phyloP scores from a whole-genome alignment of 1,139 yeast genomes.

The Suhomyces kunorum region DNA sequence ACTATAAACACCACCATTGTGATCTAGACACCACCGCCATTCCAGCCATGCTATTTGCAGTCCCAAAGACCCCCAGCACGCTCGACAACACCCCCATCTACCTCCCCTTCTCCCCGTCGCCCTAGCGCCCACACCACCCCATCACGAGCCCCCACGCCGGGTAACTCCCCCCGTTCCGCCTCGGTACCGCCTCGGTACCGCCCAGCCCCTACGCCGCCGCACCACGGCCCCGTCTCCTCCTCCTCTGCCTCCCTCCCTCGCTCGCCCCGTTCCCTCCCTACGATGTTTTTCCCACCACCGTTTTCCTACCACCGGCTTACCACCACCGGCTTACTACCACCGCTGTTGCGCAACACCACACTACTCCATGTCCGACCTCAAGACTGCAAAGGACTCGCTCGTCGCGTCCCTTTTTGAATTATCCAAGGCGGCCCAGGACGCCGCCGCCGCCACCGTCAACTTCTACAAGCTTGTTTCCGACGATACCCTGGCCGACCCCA shows the following conservation, averaged over 20 bases:
- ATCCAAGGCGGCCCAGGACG: slow-evolving; percentile 78
- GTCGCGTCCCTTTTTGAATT: slow-evolving; percentile 78
- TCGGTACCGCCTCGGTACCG: not conserved
- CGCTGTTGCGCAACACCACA: slow-evolving; percentile 10
- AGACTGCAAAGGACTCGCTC: slow-evolving; percentile 51
- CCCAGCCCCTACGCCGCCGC: slow-evolving; percentile 9
- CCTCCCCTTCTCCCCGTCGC: not conserved
- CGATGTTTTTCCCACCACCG: not conserved
- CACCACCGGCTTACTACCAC: slow-evolving; percentile 12
- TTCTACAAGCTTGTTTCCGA: slow-evolving; percentile 59
- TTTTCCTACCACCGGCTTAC: slow-evolving; percentile 6
- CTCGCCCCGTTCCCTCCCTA: not conserved
- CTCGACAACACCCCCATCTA: not conserved
- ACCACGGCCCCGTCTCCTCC: slow-evolving; percentile 1
- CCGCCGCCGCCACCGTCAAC: slow-evolving; percentile 74
- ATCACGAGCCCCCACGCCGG: slow-evolving; percentile 8
- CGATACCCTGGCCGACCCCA: slow-evolving; percentile 27
- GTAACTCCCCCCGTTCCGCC: slow-evolving; percentile 10
- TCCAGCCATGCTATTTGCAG: too few relatives aligned
- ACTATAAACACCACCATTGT: not conserved
- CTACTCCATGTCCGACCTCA: slow-evolving; percentile 35
- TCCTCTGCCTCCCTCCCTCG: not conserved
- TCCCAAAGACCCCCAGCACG: too few relatives aligned
- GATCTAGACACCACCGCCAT: not conserved
- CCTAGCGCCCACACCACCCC: not conserved